A percentile compares a stretch with the other conserved stretches of the same genome.
Evolutionary conservation across 169 alveolate species (phyloP).

Genomic region (Cryptosporidium felis): DNA sequence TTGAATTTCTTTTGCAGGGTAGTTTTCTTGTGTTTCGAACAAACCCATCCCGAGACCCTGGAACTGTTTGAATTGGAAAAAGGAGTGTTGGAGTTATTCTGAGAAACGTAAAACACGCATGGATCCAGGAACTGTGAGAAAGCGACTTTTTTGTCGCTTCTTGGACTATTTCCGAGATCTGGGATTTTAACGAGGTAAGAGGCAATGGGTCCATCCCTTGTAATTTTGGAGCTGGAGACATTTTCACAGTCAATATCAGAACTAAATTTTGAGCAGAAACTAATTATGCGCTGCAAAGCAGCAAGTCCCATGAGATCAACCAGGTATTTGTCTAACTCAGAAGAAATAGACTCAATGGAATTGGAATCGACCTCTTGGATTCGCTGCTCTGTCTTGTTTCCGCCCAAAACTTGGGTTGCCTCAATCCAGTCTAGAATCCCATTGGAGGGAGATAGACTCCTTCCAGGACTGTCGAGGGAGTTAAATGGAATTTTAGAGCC

Average conservation of each 20-base stretch:
- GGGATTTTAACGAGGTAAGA: conserved; percentile 7
- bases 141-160: not conserved
- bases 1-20: not conserved
- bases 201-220: conserved; percentile 58
- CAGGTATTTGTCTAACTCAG: conserved; percentile 24
- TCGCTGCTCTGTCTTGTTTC: not conserved
- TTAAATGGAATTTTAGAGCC: no score
- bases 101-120: not conserved
- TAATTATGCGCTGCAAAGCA: conserved; percentile 52
- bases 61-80: not conserved
- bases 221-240: conserved; percentile 5
- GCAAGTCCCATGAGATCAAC: conserved; percentile 62
- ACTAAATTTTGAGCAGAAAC: conserved; percentile 18
- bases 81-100: not conserved
- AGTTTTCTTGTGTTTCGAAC: not conserved
- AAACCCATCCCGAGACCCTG: conserved; percentile 8
- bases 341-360: not conserved
- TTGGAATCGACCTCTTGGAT: not conserved
- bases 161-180: not conserved
- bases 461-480: no score
- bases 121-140: conserved; percentile 12
- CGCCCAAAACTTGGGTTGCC: not conserved
- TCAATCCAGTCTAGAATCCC: conserved; percentile 6
- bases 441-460: no score
- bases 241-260: conserved; percentile 23